Evolutionary conservation across 2,329 filamentous ascomycete species (phyloP), one percentile per base, ranked within the genome.

Genomic region (Tolypocladium amazonense): DNA sequence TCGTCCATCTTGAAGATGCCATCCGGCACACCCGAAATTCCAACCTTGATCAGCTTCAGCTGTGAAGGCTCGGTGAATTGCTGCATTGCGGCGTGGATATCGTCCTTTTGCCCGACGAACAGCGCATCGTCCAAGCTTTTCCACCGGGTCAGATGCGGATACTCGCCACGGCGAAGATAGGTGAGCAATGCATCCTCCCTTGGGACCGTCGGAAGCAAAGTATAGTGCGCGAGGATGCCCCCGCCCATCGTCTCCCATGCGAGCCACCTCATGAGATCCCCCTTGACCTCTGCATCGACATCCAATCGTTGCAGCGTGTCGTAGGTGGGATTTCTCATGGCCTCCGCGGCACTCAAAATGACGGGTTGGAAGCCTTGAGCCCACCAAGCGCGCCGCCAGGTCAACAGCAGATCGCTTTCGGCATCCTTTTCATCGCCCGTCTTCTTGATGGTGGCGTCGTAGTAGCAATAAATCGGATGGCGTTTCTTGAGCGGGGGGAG

Each of bases 301-400:
- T 84, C 76, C 60, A 84, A 73, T 39, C 72, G 73, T 71, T 92
- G 87, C 58, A 96, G 76, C 58, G 86, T 79, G 64, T 86, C 80
- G 70, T 93, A 96, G 25, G 89, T 75, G 1, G 89, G 89, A 69
- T 96, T 94, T 68, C 86, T 86, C 79, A 87, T 88, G 23, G 92
- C 92, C 70, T 97, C 93, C 1, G 83, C 85, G 20, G 85, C 82
- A 57, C 89, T 87, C 59, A 97, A 75, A 47, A 97, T 88, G 9
- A 94, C 80, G 0, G 94, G 93, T 63, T 81, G 86, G 75, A 97
- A 97, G 14, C 93, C 94, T 68, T 95, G 86, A 0, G 92, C 91
- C 90, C 91, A 97, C 92, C 93, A 97, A 3, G 93, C 92, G 54
- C 91, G 84, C 62, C 92, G 84, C 94, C 94, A 97, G 58, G 89